Evolutionary conservation across 2,329 filamentous ascomycete genomes (phyloP), one percentile per base, ranked within the genome.

Genomic region (Xylariaceae sp.): DNA sequence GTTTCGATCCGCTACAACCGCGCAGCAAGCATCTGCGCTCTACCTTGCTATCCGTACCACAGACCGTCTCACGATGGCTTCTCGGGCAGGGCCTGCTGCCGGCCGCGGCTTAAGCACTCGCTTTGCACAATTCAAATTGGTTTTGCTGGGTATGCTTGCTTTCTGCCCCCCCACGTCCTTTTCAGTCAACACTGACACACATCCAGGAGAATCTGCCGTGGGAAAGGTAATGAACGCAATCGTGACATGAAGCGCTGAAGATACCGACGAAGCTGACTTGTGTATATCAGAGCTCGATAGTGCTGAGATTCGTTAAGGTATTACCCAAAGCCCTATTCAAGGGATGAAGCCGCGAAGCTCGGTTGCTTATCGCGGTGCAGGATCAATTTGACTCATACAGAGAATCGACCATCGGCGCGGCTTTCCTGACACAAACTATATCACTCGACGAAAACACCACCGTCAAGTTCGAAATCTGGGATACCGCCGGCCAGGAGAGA

Each of bases 381-480:
- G 92, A 99, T 75, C 94, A 97, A 89, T 99, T 99, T 76, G 94
- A 99, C 79, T 83, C 80, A 49, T 96, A 96, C 79, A 86, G 92
- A 75, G 92, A 96, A 84, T 96, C 92, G 53, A 96, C 92, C 59
- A 96, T 96, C 75, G 92, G 94, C 74, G 94, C 95, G 66, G 95
- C 95, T 64, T 99, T 99, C 81, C 83, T 99, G 64, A 99, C 94
- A 67, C 94, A 99, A 76, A 99, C 94, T 64, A 96, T 99, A 72
- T 92, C 92, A 54, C 87, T 99, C 74, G 92, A 97, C 72, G 94
- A 97, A 71, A 94, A 85, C 74, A 97, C 94, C 56, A 99, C 94
- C 53, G 92, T 99, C 75, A 99, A 99, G 80, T 99, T 99, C 70
- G 94, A 99, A 76, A 99, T 99, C 71, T 99, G 94, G 92, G 92